Conservation (phyloP, 2,329 filamentous ascomycete species). For the Teratosphaeriaceae sp. region DNA sequence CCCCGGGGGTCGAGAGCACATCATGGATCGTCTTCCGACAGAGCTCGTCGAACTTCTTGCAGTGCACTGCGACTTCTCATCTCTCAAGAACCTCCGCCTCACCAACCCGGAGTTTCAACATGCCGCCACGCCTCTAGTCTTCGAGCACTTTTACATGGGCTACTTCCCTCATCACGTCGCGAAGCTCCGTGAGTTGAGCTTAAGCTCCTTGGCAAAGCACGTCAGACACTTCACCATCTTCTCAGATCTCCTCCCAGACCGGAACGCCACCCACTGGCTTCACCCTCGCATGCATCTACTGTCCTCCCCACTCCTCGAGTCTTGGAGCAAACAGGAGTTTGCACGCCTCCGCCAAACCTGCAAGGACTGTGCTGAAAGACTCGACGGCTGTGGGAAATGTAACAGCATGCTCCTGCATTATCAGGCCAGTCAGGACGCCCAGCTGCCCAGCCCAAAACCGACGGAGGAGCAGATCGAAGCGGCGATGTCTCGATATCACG, state of each 20-base stretch:
- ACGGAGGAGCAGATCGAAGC: not conserved
- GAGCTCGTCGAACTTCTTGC: constrained; percentile 23
- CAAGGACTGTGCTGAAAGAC: not conserved
- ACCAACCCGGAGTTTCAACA: constrained; percentile 13
- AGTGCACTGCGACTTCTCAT: constrained; percentile 15
- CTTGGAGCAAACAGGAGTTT: constrained; percentile 9
- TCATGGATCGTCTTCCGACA: constrained; percentile 12
- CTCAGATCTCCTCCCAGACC: constrained; percentile 22
- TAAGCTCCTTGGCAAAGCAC: constrained; percentile 16
- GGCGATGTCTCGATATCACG: not conserved
- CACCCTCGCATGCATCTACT: too few species aligned
- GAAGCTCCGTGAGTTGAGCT: constrained; percentile 14
- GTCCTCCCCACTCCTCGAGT: too few species aligned
- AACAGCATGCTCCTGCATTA: too few species aligned
- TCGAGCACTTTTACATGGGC: constrained; percentile 20
- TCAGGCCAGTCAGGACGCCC: not conserved
- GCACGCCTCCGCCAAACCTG: not conserved
- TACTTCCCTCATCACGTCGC: constrained; percentile 17
- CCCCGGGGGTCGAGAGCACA: not conserved
- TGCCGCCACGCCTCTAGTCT: constrained; percentile 17
- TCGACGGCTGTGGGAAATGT: too few species aligned
- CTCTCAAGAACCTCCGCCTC: constrained; percentile 17
- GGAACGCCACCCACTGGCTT: too few species aligned
- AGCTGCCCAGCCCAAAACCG: not conserved
- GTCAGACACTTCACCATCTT: constrained; percentile 23